Percentiles rank a stretch among this genome's conserved stretches.
phyloP scores from a whole-genome alignment of 2,329 filamentous ascomycete species.

The Blastomyces gilchristii region DNA sequence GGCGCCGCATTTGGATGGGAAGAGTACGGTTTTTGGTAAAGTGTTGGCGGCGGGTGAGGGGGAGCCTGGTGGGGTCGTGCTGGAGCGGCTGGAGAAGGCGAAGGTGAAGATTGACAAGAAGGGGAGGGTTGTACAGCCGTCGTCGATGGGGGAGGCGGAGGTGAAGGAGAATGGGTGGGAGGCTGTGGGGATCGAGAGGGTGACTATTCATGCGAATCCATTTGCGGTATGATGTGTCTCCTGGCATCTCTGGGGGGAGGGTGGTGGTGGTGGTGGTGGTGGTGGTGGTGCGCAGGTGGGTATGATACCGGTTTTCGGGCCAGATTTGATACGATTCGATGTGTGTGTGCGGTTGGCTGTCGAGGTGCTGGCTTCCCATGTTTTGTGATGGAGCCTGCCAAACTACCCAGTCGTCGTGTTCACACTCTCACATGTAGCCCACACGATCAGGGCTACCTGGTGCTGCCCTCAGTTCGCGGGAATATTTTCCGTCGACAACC shows the following conservation, averaged over 20 bases:
- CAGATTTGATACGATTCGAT: neutral
- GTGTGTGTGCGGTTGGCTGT: neutral
- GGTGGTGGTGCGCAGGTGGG: neutral
- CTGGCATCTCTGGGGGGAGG: neutral
- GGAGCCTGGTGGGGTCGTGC: conserved; percentile 36
- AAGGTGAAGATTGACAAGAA: conserved; percentile 55
- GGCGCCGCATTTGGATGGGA: conserved; percentile 54
- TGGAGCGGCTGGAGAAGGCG: conserved; percentile 46
- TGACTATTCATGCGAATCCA: conserved; percentile 56
- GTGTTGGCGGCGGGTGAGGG: conserved; percentile 44
- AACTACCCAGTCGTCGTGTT: neutral
- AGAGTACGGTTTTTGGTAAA: conserved; percentile 57
- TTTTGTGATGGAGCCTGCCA: neutral
- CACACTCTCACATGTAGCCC: neutral
- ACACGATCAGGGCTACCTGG: neutral
- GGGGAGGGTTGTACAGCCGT: conserved; percentile 42
- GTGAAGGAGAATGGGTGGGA: conserved; percentile 34
- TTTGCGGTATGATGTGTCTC: conserved; percentile 39
- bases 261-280: no score
- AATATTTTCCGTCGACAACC: neutral
- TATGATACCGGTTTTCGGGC: neutral
- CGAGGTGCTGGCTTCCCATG: neutral
- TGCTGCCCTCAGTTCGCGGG: neutral
- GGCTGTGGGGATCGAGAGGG: conserved; percentile 43
- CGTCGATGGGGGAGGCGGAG: conserved; percentile 24